Evolutionary conservation across 495 filamentous ascomycete species (phyloP).

Genomic region (Aspergillus nidulans): DNA sequence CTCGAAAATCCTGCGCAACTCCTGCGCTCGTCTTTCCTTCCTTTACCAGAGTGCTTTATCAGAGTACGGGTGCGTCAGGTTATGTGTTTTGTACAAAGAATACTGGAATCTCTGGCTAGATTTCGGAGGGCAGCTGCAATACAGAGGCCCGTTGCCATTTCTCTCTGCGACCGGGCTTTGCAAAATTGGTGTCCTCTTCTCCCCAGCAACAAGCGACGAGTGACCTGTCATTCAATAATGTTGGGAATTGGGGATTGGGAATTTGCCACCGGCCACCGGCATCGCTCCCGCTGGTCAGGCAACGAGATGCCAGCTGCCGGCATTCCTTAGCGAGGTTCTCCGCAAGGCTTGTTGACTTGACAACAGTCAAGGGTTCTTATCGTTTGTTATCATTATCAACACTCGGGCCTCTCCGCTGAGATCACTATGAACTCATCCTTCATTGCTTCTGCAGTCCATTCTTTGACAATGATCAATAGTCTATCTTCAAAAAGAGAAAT

Average conservation of each 20-base stretch:
- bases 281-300: not conserved
- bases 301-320: not conserved
- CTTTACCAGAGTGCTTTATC: not conserved
- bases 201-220: not conserved
- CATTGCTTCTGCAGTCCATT: not conserved
- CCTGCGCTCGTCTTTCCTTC: not conserved
- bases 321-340: not conserved
- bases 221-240: not conserved
- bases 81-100: not conserved
- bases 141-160: not conserved
- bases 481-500: not conserved
- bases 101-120: not conserved
- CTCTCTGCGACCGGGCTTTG: not conserved
- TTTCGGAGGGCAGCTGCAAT: not conserved
- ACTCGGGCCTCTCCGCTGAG: not conserved
- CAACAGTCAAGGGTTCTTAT: not conserved
- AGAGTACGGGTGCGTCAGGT: not conserved
- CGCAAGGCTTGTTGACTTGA: slow-evolving; percentile 4
- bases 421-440: not conserved
- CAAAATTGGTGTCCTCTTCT: not conserved
- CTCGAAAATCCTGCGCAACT: not conserved
- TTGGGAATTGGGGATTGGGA: not conserved
- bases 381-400: not conserved
- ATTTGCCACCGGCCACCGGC: not conserved
- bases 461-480: not conserved